Percentiles rank a stretch among this genome's conserved stretches.
Conservation (phyloP, 495 filamentous ascomycete species). For the Penicillium pulvis region DNA sequence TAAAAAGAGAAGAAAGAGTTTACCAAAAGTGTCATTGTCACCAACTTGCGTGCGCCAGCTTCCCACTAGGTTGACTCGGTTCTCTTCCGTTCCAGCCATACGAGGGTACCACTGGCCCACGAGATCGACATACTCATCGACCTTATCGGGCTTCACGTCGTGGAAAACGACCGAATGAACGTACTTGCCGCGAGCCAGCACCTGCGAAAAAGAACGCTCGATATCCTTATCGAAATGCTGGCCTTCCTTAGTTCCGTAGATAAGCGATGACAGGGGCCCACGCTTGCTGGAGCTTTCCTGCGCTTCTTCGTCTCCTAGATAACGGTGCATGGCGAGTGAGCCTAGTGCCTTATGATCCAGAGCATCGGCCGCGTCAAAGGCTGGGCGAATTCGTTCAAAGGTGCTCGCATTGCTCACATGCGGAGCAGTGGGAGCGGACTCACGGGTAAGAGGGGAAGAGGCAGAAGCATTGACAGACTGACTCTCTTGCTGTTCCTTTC, state of each 20-base stretch:
- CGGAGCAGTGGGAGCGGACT: slow-evolving; percentile 58
- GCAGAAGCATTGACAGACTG: slow-evolving; percentile 58
- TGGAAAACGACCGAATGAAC: slow-evolving; percentile 98
- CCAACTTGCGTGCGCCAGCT: slow-evolving; percentile 99
- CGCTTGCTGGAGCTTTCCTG: slow-evolving; percentile 55
- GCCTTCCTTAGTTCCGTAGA: slow-evolving; percentile 95
- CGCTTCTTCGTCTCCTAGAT: slow-evolving; percentile 49
- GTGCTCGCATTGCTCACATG: slow-evolving; percentile 57
- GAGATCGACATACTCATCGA: slow-evolving; percentile 90
- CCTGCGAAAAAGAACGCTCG: slow-evolving; percentile 90
- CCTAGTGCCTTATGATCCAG: slow-evolving; percentile 55
- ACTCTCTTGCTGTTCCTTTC: slow-evolving; percentile 83
- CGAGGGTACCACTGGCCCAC: slow-evolving; percentile 92
- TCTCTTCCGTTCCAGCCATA: slow-evolving; percentile 77
- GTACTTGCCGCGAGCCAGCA: slow-evolving; percentile 94
- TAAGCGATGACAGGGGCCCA: slow-evolving; percentile 64
- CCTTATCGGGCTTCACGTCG: slow-evolving; percentile 91
- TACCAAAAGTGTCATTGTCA: slow-evolving; percentile 97
- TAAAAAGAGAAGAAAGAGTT: background rate
- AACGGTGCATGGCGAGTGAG: slow-evolving; percentile 65
- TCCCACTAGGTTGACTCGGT: slow-evolving; percentile 93
- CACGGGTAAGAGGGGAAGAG: slow-evolving; percentile 44
- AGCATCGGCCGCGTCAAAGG: slow-evolving; percentile 42
- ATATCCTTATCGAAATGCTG: slow-evolving; percentile 91
- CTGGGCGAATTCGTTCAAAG: slow-evolving; percentile 28